Evolutionary conservation across 2,329 filamentous ascomycete genomes (phyloP).

Genomic region (Hypoxylon sp.): DNA sequence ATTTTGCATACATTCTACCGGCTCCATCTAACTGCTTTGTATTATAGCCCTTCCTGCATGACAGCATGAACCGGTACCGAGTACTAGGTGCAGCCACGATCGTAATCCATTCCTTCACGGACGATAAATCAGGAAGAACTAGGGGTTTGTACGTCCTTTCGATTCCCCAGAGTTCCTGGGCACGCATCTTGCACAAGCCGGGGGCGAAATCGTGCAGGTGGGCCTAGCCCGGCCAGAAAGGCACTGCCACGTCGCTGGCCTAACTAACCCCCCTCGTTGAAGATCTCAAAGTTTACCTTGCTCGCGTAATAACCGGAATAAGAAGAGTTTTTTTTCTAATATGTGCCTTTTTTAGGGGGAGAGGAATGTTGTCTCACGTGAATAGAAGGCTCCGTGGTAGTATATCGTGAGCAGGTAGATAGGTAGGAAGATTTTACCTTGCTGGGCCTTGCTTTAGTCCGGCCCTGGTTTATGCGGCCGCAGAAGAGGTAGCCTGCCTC

Average conservation of each 20-base stretch:
- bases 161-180: constrained; percentile 26
- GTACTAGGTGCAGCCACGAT: constrained; percentile 32
- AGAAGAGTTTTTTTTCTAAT: constrained; percentile 30
- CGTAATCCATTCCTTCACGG: constrained; percentile 22
- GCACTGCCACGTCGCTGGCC: constrained; percentile 46
- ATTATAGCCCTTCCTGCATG: constrained; percentile 23
- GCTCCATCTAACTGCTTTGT: constrained; percentile 21
- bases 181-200: constrained; percentile 36
- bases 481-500: constrained; percentile 33
- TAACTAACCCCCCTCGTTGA: constrained; percentile 40
- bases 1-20: constrained; percentile 12
- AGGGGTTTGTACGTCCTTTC: constrained; percentile 28
- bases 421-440: neutral
- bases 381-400: constrained; percentile 38
- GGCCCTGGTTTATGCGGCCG: constrained; percentile 37
- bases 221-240: constrained; percentile 44
- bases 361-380: constrained; percentile 36
- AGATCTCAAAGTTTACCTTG: constrained; percentile 41
- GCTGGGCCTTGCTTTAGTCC: constrained; percentile 39
- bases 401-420: constrained; percentile 33
- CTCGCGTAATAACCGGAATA: constrained; percentile 38
- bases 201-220: constrained; percentile 44
- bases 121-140: constrained; percentile 31
- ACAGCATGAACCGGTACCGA: constrained; percentile 26
- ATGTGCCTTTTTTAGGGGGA: constrained; percentile 29